phyloP scores from a whole-genome alignment of 164 flowering plant genomes.

The Berberis vulgaris region DNA sequence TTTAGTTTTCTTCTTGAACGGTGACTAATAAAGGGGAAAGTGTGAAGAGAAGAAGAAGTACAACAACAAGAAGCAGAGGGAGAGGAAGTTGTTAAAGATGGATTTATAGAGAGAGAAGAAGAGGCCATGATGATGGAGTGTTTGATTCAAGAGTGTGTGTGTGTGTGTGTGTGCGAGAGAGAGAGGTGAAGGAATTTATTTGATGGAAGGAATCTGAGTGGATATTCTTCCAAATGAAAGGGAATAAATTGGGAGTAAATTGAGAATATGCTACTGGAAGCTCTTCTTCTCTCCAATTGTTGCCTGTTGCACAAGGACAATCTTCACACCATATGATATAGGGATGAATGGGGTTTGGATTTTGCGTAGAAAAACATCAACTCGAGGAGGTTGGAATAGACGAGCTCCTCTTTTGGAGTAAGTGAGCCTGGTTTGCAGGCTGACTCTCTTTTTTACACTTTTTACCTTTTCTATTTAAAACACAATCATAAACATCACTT shows the following conservation, averaged over 20 bases:
- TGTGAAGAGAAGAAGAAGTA: no score
- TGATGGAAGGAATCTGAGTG: conserved; percentile 1
- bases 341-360: no score
- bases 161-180: neutral
- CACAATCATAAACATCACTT: no score
- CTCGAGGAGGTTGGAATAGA: no score
- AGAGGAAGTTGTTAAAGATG: conserved; percentile 6
- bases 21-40: neutral
- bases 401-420: no score
- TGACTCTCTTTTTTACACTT: no score
- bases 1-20: conserved; percentile 5
- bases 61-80: conserved; percentile 3
- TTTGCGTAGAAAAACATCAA: no score
- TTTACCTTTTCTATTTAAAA: no score
- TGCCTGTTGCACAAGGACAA: neutral
- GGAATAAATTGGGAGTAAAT: conserved; percentile 2
- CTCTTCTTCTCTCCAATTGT: neutral
- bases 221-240: conserved; percentile 1
- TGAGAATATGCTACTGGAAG: conserved; percentile 9
- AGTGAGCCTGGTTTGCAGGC: no score
- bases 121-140: conserved; percentile 42
- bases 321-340: no score
- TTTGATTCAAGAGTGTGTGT: neutral
- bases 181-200: conserved; percentile 6
- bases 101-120: conserved; percentile 34